These are phyloP conservation scores for Didymella lethalis DNA, from an alignment of 2,329 filamentous ascomycete genomes.

Conservation along the genomic window DNA sequence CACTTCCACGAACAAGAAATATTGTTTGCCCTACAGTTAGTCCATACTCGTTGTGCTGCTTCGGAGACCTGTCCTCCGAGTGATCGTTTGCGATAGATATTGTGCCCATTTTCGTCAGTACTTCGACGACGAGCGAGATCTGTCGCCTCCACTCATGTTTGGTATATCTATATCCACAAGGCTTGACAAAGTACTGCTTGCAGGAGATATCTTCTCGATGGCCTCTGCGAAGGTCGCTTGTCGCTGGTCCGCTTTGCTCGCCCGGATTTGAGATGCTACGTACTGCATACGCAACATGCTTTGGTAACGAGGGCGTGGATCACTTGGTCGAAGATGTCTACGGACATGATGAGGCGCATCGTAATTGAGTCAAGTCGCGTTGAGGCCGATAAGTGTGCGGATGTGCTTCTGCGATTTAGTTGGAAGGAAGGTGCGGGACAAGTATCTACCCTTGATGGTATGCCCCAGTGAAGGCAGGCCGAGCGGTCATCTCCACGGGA, in stretches of 20 bases:
- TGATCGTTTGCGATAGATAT: background rate
- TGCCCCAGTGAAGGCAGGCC: background rate
- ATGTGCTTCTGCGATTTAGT: background rate
- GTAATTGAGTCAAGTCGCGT: background rate
- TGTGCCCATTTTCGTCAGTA: background rate
- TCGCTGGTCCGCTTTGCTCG: background rate
- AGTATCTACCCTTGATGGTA: no score
- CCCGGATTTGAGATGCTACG: background rate
- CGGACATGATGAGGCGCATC: background rate
- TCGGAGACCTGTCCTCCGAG: background rate
- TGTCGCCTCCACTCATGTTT: background rate
- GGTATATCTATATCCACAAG: background rate
- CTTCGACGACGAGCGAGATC: background rate
- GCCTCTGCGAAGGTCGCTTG: background rate
- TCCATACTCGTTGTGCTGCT: background rate
- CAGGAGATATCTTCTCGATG: background rate
- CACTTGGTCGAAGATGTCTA: background rate
- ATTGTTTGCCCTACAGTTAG: background rate
- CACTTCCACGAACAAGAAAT: background rate
- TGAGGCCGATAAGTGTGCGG: background rate
- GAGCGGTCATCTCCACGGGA: background rate
- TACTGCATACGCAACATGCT: background rate
- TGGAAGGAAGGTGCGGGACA: background rate
- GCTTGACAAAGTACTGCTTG: background rate
- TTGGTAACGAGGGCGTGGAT: background rate